These are phyloP conservation scores for Tremellales sp. DNA, from an alignment of 1,284 basidiomycete species.

Conservation along the genomic window DNA sequence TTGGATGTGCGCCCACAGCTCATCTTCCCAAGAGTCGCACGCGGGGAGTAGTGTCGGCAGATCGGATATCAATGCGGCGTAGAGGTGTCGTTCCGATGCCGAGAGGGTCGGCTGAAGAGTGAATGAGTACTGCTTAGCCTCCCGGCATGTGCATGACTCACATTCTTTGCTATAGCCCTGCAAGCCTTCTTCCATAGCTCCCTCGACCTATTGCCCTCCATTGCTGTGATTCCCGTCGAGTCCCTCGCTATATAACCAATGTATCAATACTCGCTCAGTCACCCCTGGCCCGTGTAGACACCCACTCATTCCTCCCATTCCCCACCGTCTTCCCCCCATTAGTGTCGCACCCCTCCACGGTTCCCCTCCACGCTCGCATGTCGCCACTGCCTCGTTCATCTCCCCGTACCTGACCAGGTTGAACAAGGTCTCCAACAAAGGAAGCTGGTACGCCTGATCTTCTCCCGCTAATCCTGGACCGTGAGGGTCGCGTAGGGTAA, in stretches of 20 bases:
- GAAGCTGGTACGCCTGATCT: slow-evolving; percentile 42
- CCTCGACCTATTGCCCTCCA: slow-evolving; percentile 64
- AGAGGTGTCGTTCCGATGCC: slow-evolving; percentile 73
- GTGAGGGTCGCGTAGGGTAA: slow-evolving; percentile 42
- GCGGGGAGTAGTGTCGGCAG: slow-evolving; percentile 67
- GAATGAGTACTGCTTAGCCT: neutral
- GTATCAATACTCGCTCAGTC: slow-evolving; percentile 5
- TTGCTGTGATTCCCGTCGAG: slow-evolving; percentile 8
- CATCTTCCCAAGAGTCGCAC: slow-evolving; percentile 88
- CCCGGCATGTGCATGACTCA: slow-evolving; percentile 45
- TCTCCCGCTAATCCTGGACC: slow-evolving; percentile 39
- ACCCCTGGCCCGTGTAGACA: neutral
- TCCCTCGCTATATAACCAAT: slow-evolving; percentile 53
- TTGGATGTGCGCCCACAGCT: slow-evolving; percentile 87
- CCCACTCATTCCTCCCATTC: slow-evolving; percentile 43
- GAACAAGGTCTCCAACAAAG: slow-evolving; percentile 41
- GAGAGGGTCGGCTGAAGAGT: slow-evolving; percentile 61
- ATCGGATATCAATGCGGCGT: slow-evolving; percentile 84
- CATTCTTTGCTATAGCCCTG: slow-evolving; percentile 70
- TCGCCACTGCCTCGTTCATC: slow-evolving; percentile 73
- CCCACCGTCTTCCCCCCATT: slow-evolving; percentile 49
- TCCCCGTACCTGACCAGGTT: slow-evolving; percentile 56
- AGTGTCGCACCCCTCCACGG: slow-evolving; percentile 65
- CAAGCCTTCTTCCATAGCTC: slow-evolving; percentile 82
- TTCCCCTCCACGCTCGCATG: slow-evolving; percentile 78